Percentiles rank a stretch among this genome's conserved stretches.
phyloP scores from a whole-genome alignment of 1,284 basidiomycete species.

The Polyporus tsugae region DNA sequence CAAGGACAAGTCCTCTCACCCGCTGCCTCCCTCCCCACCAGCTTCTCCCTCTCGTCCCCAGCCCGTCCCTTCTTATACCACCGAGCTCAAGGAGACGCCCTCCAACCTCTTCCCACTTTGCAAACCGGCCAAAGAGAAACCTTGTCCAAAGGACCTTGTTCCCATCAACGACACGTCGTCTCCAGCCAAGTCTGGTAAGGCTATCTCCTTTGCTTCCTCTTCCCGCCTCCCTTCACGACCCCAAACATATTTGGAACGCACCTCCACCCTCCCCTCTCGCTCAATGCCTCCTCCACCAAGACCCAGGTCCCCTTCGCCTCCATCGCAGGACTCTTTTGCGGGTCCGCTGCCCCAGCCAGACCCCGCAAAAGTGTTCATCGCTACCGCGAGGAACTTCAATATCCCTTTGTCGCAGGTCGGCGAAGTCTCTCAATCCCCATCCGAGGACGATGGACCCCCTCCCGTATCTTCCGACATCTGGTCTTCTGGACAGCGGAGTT shows the following conservation, averaged over 20 bases:
- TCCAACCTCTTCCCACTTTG: not conserved
- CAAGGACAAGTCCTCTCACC: slow-evolving; percentile 6
- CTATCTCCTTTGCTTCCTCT: slow-evolving; percentile 19
- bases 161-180: slow-evolving; percentile 1
- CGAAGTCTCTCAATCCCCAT: slow-evolving; percentile 24
- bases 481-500: not conserved
- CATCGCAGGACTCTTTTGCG: slow-evolving; percentile 70
- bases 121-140: slow-evolving; percentile 14
- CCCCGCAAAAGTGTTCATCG: slow-evolving; percentile 54
- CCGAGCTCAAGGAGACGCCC: slow-evolving; percentile 10
- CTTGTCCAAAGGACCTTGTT: slow-evolving; percentile 17
- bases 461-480: slow-evolving; percentile 32
- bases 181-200: slow-evolving; percentile 17
- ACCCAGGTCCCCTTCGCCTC: slow-evolving; percentile 47
- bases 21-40: slow-evolving; percentile 8
- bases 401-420: slow-evolving; percentile 66
- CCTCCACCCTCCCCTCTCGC: slow-evolving; percentile 15
- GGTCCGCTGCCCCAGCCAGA: slow-evolving; percentile 53
- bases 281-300: slow-evolving; percentile 26
- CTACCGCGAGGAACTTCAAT: slow-evolving; percentile 59
- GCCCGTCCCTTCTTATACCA: slow-evolving; percentile 14
- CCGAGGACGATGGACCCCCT: slow-evolving; percentile 31
- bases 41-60: slow-evolving; percentile 16
- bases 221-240: not conserved
- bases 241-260: not conserved